Conservation (phyloP, 2,329 filamentous ascomycete genomes). For the Aspergillus transmontanensis region DNA sequence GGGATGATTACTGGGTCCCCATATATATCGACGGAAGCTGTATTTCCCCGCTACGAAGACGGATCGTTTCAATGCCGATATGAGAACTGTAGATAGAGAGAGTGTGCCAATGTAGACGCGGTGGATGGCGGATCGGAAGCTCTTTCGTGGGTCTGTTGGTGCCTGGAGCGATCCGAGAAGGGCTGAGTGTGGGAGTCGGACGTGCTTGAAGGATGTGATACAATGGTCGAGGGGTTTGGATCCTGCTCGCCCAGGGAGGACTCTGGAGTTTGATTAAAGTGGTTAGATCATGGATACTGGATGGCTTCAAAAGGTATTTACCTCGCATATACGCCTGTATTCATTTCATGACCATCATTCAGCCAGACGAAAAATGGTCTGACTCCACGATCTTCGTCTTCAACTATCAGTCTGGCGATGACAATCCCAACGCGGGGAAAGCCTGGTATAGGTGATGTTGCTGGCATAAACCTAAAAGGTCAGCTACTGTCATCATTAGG, state of each 20-base stretch:
- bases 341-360: conserved; percentile 20
- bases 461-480: conserved; percentile 22
- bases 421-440: conserved; percentile 21
- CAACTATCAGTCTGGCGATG: conserved; percentile 20
- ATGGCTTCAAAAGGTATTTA: background rate
- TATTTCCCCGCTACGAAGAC: conserved; percentile 23
- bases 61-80: conserved; percentile 22
- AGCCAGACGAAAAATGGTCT: conserved; percentile 22
- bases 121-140: conserved; percentile 14
- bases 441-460: conserved; percentile 15
- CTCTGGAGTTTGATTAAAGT: background rate
- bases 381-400: conserved; percentile 21
- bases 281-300: background rate
- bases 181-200: conserved; percentile 18
- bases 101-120: conserved; percentile 23
- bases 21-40: conserved; percentile 20
- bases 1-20: conserved; percentile 9
- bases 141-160: conserved; percentile 8
- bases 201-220: conserved; percentile 23
- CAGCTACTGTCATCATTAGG: background rate
- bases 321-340: conserved; percentile 13
- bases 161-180: conserved; percentile 18
- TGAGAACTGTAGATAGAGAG: conserved; percentile 12
- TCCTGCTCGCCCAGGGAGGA: conserved; percentile 4
- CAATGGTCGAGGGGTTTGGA: conserved; percentile 20